These are phyloP conservation scores for Trichophyton mentagrophytes DNA, from an alignment of 2,329 filamentous ascomycete genomes.

Conservation along the genomic window DNA sequence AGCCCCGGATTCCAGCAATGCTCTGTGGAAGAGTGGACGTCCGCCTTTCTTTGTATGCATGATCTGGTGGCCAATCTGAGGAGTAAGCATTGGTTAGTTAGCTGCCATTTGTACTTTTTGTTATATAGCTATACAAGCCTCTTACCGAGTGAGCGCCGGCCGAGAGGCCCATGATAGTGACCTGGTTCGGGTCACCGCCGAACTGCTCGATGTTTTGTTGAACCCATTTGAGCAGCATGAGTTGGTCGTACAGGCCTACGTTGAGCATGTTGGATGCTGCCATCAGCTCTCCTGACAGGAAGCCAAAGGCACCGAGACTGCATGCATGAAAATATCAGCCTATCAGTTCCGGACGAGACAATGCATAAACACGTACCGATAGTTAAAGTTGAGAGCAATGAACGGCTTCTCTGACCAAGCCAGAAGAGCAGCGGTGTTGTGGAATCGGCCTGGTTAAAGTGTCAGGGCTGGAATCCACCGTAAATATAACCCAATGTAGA, in stretches of 20 bases:
- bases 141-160: conserved; percentile 42
- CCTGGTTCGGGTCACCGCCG: conserved; percentile 21
- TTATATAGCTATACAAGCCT: conserved; percentile 3
- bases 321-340: neutral
- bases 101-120: neutral
- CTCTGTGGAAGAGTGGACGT: conserved; percentile 33
- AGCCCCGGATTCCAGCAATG: conserved; percentile 36
- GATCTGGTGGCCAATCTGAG: conserved; percentile 54
- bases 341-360: neutral
- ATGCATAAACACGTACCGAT: conserved; percentile 19
- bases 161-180: conserved; percentile 29
- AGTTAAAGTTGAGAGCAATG: conserved; percentile 35
- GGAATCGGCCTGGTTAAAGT: conserved; percentile 25
- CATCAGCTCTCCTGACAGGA: conserved; percentile 47
- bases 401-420: conserved; percentile 38
- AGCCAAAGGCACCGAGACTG: conserved; percentile 44
- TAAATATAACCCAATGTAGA: neutral
- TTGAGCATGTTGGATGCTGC: conserved; percentile 42
- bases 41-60: conserved; percentile 34
- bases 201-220: conserved; percentile 20
- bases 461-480: neutral
- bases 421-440: conserved; percentile 51
- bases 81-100: neutral
- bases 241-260: conserved; percentile 26
- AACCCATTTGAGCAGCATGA: conserved; percentile 24